Percentiles rank a stretch among this genome's conserved stretches.
These are phyloP conservation scores for Nymphaea thermarum DNA, from an alignment of 164 flowering plant genomes.

Conservation along the genomic window DNA sequence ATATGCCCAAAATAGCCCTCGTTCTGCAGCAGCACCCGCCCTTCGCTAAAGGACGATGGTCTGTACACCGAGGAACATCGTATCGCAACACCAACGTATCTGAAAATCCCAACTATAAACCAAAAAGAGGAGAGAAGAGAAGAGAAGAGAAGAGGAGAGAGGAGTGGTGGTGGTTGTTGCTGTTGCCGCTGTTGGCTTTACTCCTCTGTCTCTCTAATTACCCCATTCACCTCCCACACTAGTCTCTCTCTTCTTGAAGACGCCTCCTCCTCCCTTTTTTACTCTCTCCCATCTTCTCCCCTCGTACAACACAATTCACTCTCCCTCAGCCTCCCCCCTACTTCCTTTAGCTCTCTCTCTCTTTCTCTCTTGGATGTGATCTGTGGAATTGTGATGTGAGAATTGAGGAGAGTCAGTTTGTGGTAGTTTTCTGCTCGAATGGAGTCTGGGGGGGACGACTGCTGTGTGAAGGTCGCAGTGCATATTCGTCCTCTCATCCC, in stretches of 20 bases:
- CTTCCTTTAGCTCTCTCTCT: conserved; percentile 5
- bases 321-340: not conserved
- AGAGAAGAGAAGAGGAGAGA: no score
- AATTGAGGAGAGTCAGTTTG: not conserved
- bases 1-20: not conserved
- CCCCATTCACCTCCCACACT: not conserved
- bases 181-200: not conserved
- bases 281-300: not conserved
- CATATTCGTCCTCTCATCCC: conserved; percentile 85
- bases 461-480: conserved; percentile 92
- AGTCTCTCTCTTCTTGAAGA: not conserved
- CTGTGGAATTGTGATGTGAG: not conserved
- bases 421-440: not conserved
- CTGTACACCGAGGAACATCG: not conserved
- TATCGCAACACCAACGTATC: not conserved
- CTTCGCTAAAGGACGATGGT: not conserved
- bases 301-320: not conserved
- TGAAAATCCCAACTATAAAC: no score
- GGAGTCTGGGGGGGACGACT: conserved; percentile 42
- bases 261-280: conserved; percentile 2
- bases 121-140: no score
- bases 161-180: no score
- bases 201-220: not conserved
- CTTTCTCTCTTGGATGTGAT: conserved; percentile 1
- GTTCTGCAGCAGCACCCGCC: not conserved